These are phyloP conservation scores for Xylariomycetidae sp. DNA, from an alignment of 2,329 filamentous ascomycete genomes.

Conservation along the genomic window DNA sequence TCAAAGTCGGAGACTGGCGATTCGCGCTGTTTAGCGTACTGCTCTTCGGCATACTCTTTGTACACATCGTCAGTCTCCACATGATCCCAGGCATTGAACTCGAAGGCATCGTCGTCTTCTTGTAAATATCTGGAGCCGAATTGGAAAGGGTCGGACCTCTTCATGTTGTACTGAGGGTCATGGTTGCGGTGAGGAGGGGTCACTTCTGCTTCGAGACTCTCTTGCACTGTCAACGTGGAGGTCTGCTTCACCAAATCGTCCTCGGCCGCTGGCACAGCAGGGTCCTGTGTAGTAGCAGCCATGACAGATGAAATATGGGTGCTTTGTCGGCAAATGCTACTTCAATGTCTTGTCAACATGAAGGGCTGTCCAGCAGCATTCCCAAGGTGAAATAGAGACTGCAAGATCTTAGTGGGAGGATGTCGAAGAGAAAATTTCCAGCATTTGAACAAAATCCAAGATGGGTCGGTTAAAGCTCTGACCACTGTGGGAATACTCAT, in stretches of 20 bases:
- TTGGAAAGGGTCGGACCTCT: conserved; percentile 88
- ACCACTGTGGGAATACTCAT: too few species aligned
- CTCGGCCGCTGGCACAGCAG: conserved; percentile 15
- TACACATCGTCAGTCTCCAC: conserved; percentile 89
- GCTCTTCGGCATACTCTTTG: conserved; percentile 76
- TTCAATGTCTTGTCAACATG: too few species aligned
- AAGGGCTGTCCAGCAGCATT: too few species aligned
- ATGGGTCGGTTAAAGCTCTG: too few species aligned
- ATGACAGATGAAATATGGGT: too few species aligned
- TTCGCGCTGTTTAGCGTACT: conserved; percentile 79
- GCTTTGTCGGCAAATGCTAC: too few species aligned
- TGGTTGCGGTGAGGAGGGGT: conserved; percentile 62
- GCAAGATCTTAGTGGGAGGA: too few species aligned
- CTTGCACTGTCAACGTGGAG: conserved; percentile 22
- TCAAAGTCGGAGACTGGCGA: conserved; percentile 91
- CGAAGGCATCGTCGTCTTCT: conserved; percentile 83
- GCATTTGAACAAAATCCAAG: too few species aligned
- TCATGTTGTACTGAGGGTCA: conserved; percentile 68
- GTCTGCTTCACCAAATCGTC: conserved; percentile 22
- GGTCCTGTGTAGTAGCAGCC: too few species aligned
- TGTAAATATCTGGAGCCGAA: conserved; percentile 87
- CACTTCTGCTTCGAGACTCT: conserved; percentile 24
- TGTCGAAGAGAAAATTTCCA: too few species aligned
- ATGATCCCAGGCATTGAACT: conserved; percentile 99
- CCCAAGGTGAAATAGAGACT: too few species aligned